Base-by-base conservation (phyloP, 768 basidiomycete genomes). In the Termitomyces sp. region DNA sequence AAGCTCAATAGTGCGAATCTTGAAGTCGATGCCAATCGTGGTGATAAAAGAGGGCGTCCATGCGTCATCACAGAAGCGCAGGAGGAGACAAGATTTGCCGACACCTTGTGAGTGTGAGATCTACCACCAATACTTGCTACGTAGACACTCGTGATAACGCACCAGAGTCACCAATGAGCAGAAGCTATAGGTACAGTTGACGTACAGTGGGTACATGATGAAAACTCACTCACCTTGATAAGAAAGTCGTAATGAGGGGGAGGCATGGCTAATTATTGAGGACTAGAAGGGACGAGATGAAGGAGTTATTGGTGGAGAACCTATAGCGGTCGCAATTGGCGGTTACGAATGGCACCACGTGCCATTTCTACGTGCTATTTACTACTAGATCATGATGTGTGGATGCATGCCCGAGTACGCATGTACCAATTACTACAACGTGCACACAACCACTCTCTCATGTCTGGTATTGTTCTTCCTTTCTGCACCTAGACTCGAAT, bases 1-100 rank as follows among this genome's bases (percentile, higher is more conserved):
- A 47, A 98, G 82, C 71, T 98, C 95, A 69, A 98, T 98, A 49
- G 95, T 98, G 32, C 96, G 87, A 73, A 98, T 98, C 87, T 95
- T 96, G 82, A 97, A 97, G 83, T 97, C 94, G 63, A 98, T 95
- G 56, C 96, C 97, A 71, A 99, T 99, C 54, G 97, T 99, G 54
- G 95, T 98, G 74, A 98, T 98, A 79, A 98, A 98, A 41, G 91
- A 94, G 45, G 95, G 95, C 32, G 97, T 98, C 94, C 95, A 99
- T 60, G 95, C 91, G 73, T 99, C 97, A 77, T 98, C 97, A 70
- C 94, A 98, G 84, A 99, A 99, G 60, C 94, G 89, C 57, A 94
- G 82, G 50, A 94, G 79, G n/a, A 94, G 80, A 75, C 91, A 94
- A 25, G 95, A 98, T 80, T 99, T 95, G 59, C 96, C 94, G 64